A percentile compares a stretch with the other conserved stretches of the same genome.
Conservation (phyloP, 148 eudicot genomes). For the Chenopodium suecicum region DNA sequence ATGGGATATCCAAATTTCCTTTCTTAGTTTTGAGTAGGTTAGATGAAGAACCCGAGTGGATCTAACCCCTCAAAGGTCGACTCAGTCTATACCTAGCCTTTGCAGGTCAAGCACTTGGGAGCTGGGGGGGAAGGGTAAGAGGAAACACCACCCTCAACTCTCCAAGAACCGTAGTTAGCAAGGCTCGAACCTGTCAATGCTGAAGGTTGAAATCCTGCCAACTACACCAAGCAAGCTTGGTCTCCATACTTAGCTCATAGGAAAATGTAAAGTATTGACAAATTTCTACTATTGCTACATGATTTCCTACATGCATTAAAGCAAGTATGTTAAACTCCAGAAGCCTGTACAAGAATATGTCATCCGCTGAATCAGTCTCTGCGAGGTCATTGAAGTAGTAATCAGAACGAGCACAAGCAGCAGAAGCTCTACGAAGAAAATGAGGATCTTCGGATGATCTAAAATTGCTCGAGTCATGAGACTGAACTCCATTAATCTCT, state of each 20-base stretch:
- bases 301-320: slow-evolving; percentile 37
- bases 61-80: not conserved
- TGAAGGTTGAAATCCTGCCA: not conserved
- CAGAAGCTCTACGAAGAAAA: slow-evolving; percentile 19
- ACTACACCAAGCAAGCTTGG: not conserved
- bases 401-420: slow-evolving; percentile 34
- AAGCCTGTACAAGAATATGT: slow-evolving; percentile 60
- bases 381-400: slow-evolving; percentile 35
- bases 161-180: not conserved
- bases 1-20: slow-evolving; percentile 1
- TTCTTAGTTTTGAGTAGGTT: not conserved
- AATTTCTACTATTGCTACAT: slow-evolving; percentile 7
- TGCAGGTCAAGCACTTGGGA: not conserved
- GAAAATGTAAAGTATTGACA: slow-evolving; percentile 7
- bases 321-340: slow-evolving; percentile 33
- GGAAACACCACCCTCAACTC: not conserved
- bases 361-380: slow-evolving; percentile 47
- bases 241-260: not conserved
- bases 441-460: slow-evolving; percentile 27
- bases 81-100: not conserved
- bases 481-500: slow-evolving; percentile 27
- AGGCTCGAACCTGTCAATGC: not conserved
- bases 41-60: not conserved
- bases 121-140: not conserved
- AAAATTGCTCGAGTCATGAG: slow-evolving; percentile 31